phyloP scores from a whole-genome alignment of 495 filamentous ascomycete genomes.

The Monascus purpureus region DNA sequence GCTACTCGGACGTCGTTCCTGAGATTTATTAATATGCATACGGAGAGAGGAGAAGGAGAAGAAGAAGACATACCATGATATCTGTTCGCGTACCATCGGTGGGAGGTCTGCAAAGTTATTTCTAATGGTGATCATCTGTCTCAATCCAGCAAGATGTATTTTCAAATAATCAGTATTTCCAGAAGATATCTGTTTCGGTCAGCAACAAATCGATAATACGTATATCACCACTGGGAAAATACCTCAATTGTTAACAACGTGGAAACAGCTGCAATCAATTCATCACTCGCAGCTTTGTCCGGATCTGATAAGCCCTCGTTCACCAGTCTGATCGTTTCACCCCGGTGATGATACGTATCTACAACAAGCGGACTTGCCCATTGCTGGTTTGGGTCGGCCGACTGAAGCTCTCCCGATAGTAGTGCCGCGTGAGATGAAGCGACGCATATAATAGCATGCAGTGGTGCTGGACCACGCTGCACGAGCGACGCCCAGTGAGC shows the following conservation, averaged over 20 bases:
- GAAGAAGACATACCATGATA: conserved; percentile 24
- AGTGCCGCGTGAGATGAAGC: conserved; percentile 29
- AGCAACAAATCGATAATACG: conserved; percentile 2
- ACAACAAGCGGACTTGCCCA: conserved; percentile 21
- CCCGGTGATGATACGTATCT: conserved; percentile 30
- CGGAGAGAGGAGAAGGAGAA: background rate
- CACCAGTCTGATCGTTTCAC: conserved; percentile 33
- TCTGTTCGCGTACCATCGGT: conserved; percentile 28
- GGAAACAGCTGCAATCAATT: conserved; percentile 31
- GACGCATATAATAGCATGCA: conserved; percentile 31
- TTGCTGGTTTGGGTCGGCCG: conserved; percentile 22
- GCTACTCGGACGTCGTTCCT: conserved; percentile 36
- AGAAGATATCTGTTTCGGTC: conserved; percentile 23
- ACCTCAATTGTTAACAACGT: conserved; percentile 34
- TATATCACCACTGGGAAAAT: conserved; percentile 2
- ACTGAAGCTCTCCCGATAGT: conserved; percentile 21
- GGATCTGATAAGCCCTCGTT: conserved; percentile 31
- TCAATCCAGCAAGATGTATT: conserved; percentile 32
- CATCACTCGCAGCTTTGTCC: conserved; percentile 30
- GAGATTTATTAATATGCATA: conserved; percentile 3
- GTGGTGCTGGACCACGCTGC: conserved; percentile 24
- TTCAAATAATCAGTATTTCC: conserved; percentile 32
- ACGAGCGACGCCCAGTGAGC: conserved; percentile 29
- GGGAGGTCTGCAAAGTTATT: conserved; percentile 29
- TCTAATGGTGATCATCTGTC: conserved; percentile 32